These are phyloP conservation scores for Anaeromyces robustus DNA, from an alignment of 192 early-diverging fungal species.

Conservation along the genomic window DNA sequence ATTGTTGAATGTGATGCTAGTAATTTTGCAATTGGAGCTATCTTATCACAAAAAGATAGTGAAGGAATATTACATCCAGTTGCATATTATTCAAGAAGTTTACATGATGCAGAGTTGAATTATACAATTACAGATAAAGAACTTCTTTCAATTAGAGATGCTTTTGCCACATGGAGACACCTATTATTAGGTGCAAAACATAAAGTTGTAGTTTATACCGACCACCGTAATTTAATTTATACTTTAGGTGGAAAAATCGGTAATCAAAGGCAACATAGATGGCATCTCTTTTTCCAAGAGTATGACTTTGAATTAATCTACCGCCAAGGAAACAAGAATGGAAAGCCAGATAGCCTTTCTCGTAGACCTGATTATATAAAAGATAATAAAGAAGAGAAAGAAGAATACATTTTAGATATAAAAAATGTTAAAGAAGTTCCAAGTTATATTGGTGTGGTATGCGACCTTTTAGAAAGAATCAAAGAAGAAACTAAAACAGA, in stretches of 20 bases:
- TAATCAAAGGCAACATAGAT: constrained; percentile 14
- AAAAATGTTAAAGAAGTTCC: no score
- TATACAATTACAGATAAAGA: constrained; percentile 20
- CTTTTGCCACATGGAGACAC: constrained; percentile 15
- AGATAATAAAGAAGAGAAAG: no score
- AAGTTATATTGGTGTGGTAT: no score
- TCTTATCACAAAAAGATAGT: constrained; percentile 11
- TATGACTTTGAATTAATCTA: constrained; percentile 10
- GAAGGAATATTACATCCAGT: constrained; percentile 2
- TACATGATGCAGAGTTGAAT: constrained; percentile 7
- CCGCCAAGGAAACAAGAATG: constrained; percentile 12
- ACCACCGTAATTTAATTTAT: constrained; percentile 23
- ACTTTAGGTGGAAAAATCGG: constrained; percentile 9
- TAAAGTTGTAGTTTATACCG: constrained; percentile 15
- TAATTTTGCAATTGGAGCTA: constrained; percentile 12
- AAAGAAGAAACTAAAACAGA: no score
- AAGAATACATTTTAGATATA: no score
- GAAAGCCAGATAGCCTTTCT: constrained; percentile 15
- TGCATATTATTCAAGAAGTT: constrained; percentile 6
- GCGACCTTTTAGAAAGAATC: no score
- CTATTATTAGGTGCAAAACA: constrained; percentile 9
- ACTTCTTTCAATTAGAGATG: constrained; percentile 16
- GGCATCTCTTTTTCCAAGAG: constrained; percentile 6
- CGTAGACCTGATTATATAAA: no score
- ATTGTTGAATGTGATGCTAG: constrained; percentile 20